Percentiles rank a stretch among this genome's conserved stretches.
These are phyloP conservation scores for Rutstroemia sp. DNA, from an alignment of 2,329 filamentous ascomycete species.

Conservation along the genomic window DNA sequence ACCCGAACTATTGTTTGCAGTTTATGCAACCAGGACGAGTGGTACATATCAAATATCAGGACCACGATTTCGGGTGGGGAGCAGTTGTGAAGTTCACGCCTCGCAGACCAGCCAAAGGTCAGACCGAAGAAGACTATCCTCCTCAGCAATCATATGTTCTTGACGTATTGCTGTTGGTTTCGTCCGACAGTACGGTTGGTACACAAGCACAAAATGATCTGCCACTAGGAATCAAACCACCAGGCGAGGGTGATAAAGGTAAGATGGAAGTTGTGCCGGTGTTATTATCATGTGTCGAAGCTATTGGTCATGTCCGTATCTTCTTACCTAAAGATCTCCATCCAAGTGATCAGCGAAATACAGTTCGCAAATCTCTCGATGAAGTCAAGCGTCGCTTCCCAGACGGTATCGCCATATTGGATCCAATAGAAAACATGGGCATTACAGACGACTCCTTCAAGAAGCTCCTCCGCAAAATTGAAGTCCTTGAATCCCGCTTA, in stretches of 20 bases:
- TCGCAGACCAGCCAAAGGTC: conserved; percentile 59
- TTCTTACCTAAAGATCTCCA: conserved; percentile 75
- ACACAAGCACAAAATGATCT: conserved; percentile 58
- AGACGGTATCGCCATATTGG: conserved; percentile 80
- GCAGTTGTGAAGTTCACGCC: conserved; percentile 68
- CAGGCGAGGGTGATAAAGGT: conserved; percentile 53
- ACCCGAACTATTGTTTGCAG: conserved; percentile 76
- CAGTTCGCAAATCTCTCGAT: conserved; percentile 57
- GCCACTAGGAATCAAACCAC: conserved; percentile 53
- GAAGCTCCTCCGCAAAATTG: conserved; percentile 88
- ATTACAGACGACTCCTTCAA: conserved; percentile 92
- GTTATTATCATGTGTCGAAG: conserved; percentile 75
- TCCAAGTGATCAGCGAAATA: conserved; percentile 59
- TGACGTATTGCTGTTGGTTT: conserved; percentile 68
- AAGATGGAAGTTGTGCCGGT: conserved; percentile 82
- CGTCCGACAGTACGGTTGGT: conserved; percentile 42
- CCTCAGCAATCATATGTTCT: conserved; percentile 75
- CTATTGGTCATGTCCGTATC: conserved; percentile 75
- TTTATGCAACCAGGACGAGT: conserved; percentile 85
- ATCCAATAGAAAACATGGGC: conserved; percentile 93
- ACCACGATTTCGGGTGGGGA: conserved; percentile 90
- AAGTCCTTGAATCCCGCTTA: conserved; percentile 86
- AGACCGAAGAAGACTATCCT: conserved; percentile 56
- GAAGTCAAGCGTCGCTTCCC: conserved; percentile 86
- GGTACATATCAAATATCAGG: conserved; percentile 73